Evolutionary conservation across 176 grass and related monocot genomes (phyloP), one percentile per base, ranked within the genome.

Genomic region (Chrysopogon serrulatus): DNA sequence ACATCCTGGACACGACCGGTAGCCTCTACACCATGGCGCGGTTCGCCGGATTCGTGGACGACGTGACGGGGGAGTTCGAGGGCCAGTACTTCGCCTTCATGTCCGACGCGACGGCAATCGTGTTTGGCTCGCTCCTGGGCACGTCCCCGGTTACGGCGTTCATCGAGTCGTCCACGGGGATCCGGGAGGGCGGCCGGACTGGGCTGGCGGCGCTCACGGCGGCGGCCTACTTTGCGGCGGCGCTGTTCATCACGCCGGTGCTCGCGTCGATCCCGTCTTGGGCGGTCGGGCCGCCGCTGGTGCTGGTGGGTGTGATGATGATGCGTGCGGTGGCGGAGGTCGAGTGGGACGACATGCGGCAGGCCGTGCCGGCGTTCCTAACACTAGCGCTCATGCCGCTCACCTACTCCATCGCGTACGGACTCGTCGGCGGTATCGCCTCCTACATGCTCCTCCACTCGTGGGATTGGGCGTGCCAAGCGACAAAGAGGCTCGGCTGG

Each of bases 31-130:
- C 94, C 34, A 93, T 96, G 94, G 91, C 94, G 35, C 83, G 91
- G 39, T 96, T 96, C 60, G 94, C 94, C 37, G 91, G 94, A 1
- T 96, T 96, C 63, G 78, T 96, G 27, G 91, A 96, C 77, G 89
- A 96, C 44, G 65, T 66, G 1, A 89, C 92, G 14, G 94, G 94
- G 5, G 84, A 91, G 28, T 96, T 96, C 67, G 91, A 96, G 81
- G 94, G 91, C 5, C 91, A 96, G 79, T 96, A 96, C 88, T 93
- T 93, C 41, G 94, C 94, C 33, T 96, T 96, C 73, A 96, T 96
- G 91, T 96, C 94, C 1, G 94, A 96, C 89, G 94, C 94, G 17
- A 72, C 94, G 23, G 90, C 91, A 34, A 96, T 93, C 84, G 86
- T 96, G 14, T 71, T 86, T 24, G 94, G 94, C 4, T 96, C 94